Conservation (phyloP, 768 basidiomycete genomes). For the Gymnopilus dilepis region DNA sequence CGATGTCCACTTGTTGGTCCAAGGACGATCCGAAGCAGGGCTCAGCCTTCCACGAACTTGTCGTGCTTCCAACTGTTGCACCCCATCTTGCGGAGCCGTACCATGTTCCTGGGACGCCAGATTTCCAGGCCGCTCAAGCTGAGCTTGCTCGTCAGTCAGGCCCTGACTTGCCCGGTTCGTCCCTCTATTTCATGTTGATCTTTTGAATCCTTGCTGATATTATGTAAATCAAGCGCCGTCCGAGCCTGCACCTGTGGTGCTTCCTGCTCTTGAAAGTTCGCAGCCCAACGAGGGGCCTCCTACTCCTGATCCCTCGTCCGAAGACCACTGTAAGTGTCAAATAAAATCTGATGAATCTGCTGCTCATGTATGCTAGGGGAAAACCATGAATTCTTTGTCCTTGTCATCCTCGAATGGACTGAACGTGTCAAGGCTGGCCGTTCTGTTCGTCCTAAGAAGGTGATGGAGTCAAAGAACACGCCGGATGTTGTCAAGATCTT, state of each 20-base stretch:
- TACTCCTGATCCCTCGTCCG: neutral
- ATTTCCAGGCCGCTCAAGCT: neutral
- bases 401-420: constrained; percentile 9
- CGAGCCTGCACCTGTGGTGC: no score
- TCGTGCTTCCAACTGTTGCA: neutral
- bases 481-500: neutral
- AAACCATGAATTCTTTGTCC: constrained; percentile 5
- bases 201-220: neutral
- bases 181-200: neutral
- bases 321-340: neutral
- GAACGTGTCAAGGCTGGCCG: neutral
- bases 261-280: neutral
- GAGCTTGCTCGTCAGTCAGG: neutral
- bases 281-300: neutral
- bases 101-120: neutral
- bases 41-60: constrained; percentile 1
- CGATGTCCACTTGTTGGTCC: neutral
- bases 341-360: neutral
- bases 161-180: neutral
- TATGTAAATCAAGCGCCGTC: no score
- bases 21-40: neutral
- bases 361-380: neutral
- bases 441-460: neutral
- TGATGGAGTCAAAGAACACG: constrained; percentile 10
- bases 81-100: neutral